Base-by-base conservation (phyloP, 2,329 filamentous ascomycete genomes). In the Aspergillus sp. region DNA sequence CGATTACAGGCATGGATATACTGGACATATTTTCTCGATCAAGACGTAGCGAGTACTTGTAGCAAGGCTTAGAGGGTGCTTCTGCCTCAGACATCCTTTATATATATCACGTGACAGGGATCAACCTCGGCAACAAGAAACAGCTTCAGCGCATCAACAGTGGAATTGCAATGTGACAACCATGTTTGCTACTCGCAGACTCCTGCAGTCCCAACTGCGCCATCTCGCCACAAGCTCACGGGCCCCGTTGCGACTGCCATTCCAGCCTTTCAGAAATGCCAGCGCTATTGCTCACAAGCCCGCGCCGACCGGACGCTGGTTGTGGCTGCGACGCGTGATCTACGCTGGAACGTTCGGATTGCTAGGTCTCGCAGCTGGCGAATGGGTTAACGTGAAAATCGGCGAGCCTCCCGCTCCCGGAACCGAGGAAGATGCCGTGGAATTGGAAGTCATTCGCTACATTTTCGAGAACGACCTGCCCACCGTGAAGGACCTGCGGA, bases 401-500 rank as follows among this genome's bases (percentile, higher is more conserved):
- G 32, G 44, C n/a, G 34, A 34, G 8, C 53, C 54, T 8, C 39
- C 49, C 31, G 36, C 45, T 20, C 58, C 55, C n/a, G 62, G 52
- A 11, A 53, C 58, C 2, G 36, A 44, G 2, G 52, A 55, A 30
- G 63, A 66, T 36, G 19, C 40, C 22, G 33, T 44, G 15, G 35
- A 45, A 28, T 29, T 60, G 22, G 37, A 49, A 24, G 41, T 47
- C 15, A 54, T 66, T 17, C 38, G 51, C 14, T 41, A 42, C 2
- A 32, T 46, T 14, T 52, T 59, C 30, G 57, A 64, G n/a, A 36
- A 39, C 26, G 42, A 40, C 6, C 43, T 62, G 20, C 54, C 57
- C 10, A 46, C 63, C 15, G 59, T 65, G 31, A 47, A 58, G 36
- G 37, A 53, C 32, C 37, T 66, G 29, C 55, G 62, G 20, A 42